These are phyloP conservation scores for Pleodorina starrii DNA, from an alignment of 139 green algal genomes.

Conservation along the genomic window DNA sequence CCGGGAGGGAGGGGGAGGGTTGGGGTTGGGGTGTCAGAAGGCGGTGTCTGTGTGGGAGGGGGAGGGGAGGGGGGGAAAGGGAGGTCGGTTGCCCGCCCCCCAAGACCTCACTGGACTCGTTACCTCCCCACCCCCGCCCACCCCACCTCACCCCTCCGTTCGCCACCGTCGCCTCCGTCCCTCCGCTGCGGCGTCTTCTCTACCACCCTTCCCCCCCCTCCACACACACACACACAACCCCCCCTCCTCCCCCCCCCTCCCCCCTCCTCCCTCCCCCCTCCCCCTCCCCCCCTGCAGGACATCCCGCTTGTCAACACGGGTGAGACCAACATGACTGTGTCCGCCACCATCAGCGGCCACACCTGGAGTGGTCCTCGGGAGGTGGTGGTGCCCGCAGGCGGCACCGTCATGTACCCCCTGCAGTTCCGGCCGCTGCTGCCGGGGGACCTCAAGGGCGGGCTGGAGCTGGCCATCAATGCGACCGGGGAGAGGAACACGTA, in stretches of 20 bases:
- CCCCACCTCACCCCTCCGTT: too few relatives aligned
- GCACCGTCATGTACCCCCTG: slow-evolving; percentile 70
- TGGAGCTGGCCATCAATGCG: slow-evolving; percentile 75
- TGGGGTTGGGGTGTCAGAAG: too few relatives aligned
- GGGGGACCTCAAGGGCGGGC: slow-evolving; percentile 64
- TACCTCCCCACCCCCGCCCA: background rate
- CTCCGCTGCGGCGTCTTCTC: too few relatives aligned
- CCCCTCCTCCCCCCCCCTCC: background rate
- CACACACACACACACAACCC: too few relatives aligned
- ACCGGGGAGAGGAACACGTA: slow-evolving; percentile 76
- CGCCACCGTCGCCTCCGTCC: too few relatives aligned
- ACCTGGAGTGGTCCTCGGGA: slow-evolving; percentile 71
- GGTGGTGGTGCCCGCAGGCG: slow-evolving; percentile 65
- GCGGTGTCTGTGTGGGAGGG: too few relatives aligned
- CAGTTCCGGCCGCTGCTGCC: slow-evolving; percentile 68
- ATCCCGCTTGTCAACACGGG: slow-evolving; percentile 80
- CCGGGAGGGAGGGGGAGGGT: too few relatives aligned
- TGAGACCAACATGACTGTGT: slow-evolving; percentile 65
- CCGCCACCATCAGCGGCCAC: slow-evolving; percentile 53
- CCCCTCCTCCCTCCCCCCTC: background rate
- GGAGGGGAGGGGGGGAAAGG: too few relatives aligned
- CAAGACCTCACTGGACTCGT: too few relatives aligned
- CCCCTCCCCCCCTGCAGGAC: slow-evolving; percentile 55
- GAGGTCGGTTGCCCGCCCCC: too few relatives aligned
- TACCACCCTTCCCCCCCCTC: too few relatives aligned